Evolutionary conservation across 768 basidiomycete genomes (phyloP), one percentile per base, ranked within the genome.

Genomic region (Pisolithus albus): DNA sequence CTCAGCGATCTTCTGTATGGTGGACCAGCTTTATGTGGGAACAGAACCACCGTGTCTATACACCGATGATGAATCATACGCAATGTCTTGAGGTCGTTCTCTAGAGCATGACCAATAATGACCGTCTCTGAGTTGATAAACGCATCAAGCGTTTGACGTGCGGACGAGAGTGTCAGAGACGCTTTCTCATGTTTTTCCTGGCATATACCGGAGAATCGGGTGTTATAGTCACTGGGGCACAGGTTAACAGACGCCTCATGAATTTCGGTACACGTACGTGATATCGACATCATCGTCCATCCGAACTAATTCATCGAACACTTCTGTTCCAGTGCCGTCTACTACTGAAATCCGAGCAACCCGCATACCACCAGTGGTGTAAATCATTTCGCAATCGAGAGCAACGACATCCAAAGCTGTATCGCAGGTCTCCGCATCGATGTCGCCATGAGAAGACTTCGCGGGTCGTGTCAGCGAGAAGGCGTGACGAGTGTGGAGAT

Each of bases 321-420:
- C 76, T 48, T 82, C 74, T 24, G 72, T 70, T 1, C 91, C 92
- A 1, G 74, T 64, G 7, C 83, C 85, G 62, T 95, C 88, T 2
- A 98, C 81, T 7, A 95, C 81, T 0, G 94, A 96, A 2, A 96
- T 83, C 4, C 96, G 80, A 3, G 92, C 95, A 4, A 96, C 82
- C 19, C 86, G 83, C 78, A 92, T 82, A 0, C 96, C 96, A 5
- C 88, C 89, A 0, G 94, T 97, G 0, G 92, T 88, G 70, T 94
- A 92, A 8, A 97, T 76, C 89, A 98, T 92, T 69, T 99, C 96
- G 63, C 96, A 98, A 65, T 99, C 96, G 46, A 98, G 73, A 0
- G 91, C 91, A 5, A 84, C 88, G 4, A 97, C 79, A 51, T 93
- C 88, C 42, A 91, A 70, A 1, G 78, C 72, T 2, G 71, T 65